Percentiles rank a stretch among this genome's conserved stretches.
Conservation (phyloP, 192 early-diverging fungal genomes). For the Thoreauomyces humboldtii region DNA sequence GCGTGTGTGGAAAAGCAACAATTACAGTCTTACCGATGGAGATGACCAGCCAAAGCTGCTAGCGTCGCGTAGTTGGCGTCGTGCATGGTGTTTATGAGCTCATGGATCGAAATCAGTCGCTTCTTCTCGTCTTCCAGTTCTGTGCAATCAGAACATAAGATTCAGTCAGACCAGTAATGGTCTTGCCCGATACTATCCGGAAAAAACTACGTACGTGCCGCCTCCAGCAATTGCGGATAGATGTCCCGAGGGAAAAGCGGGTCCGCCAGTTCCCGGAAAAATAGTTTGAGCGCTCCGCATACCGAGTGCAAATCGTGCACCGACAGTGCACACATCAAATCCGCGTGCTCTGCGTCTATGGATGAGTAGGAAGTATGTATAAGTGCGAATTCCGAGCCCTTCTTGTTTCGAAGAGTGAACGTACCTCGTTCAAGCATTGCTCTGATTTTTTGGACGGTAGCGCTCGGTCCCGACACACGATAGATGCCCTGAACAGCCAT, state of each 20-base stretch:
- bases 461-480: constrained; percentile 78
- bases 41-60: constrained; percentile 73
- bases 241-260: constrained; percentile 70
- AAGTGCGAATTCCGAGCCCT: too few species aligned
- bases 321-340: too few species aligned
- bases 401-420: too few species aligned
- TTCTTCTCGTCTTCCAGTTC: constrained; percentile 62
- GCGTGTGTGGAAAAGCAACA: too few species aligned
- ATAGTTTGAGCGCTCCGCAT: constrained; percentile 85
- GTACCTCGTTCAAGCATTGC: constrained; percentile 71
- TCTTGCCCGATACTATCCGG: too few species aligned
- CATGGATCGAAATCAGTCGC: constrained; percentile 68
- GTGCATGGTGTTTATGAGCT: constrained; percentile 70
- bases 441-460: constrained; percentile 70
- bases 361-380: too few species aligned
- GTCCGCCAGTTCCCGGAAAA: constrained; percentile 92
- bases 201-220: constrained; percentile 68
- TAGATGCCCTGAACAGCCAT: constrained; percentile 75
- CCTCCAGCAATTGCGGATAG: constrained; percentile 69
- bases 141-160: constrained; percentile 16
- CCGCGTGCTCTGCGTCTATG: background rate
- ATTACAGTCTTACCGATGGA: constrained; percentile 79
- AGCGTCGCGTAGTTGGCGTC: constrained; percentile 84
- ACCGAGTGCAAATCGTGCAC: constrained; percentile 90
- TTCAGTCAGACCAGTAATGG: too few species aligned